Evolutionary conservation across 179 eudicot genomes (phyloP), one percentile per base, ranked within the genome.

Genomic region (Spinacia oleracea): DNA sequence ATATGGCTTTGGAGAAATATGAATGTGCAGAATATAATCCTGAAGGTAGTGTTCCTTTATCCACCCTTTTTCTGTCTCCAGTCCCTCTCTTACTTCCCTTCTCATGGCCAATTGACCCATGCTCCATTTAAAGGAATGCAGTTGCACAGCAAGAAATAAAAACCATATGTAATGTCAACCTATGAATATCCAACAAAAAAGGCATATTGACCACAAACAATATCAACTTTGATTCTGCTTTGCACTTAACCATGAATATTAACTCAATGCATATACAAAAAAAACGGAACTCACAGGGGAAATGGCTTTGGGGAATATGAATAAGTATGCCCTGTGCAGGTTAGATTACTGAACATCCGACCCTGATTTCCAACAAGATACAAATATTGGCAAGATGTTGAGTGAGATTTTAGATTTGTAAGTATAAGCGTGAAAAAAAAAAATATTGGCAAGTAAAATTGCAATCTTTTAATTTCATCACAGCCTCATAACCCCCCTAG

Each of bases 1-100:
- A 55, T 73, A n/a, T 34, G 64, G 65, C 27, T 73, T 56, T 53
- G 43, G 42, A 53, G 76, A 53, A 29, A 27, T 3, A 29, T 62
- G 38, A 7, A 29, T 31, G 6, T 62, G 67, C 21, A 29, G 15
- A 73, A 73, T 73, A 73, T 62, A 18, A 56, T 56, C 25, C 60
- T 56, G 21, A 56, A 2, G 0, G 8, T 56, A 9, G 14, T 56
- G 38, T 31, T 29, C 20, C 67, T 62, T 62, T 27, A 62, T 21
- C 67, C 16, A n/a, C n/a, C 29, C 67, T 34, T 27, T 62, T 62
- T 14, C 1, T 29, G 40, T 31, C 67, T 62, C 67, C 8, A 62
- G 29, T 60, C 65, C 29, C 65, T 60, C 64, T 59, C 40, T 4
- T 38, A 38, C 40, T 38, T 38, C 6, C 5, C 40, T 38, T 45